Conservation (phyloP, 1,284 basidiomycete genomes). For the Pyrrhoderma lamaoense region DNA sequence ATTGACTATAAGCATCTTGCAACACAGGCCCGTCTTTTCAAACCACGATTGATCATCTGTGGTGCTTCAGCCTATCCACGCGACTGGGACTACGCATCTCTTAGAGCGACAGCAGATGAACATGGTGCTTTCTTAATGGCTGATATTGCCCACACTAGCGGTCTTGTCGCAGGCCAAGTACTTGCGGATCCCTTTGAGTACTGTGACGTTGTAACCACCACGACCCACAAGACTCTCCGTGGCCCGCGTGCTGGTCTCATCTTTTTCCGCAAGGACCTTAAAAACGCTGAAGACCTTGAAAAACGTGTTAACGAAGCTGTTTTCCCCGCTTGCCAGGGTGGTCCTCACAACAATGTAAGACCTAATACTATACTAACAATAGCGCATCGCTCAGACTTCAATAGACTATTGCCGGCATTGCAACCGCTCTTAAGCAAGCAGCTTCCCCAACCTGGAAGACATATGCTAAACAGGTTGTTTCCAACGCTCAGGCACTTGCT, state of each 20-base stretch:
- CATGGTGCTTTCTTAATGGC: conserved; percentile 92
- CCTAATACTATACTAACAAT: neutral
- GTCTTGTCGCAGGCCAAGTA: conserved; percentile 91
- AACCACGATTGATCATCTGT: conserved; percentile 94
- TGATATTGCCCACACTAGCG: conserved; percentile 97
- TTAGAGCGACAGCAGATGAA: conserved; percentile 79
- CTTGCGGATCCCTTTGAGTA: conserved; percentile 92
- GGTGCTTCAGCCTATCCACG: conserved; percentile 98
- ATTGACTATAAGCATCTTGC: conserved; percentile 87
- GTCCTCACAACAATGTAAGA: conserved; percentile 94
- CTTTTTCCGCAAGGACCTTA: conserved; percentile 96
- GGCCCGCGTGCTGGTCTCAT: conserved; percentile 97
- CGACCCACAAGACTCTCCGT: conserved; percentile 99
- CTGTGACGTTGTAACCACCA: conserved; percentile 97
- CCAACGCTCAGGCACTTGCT: conserved; percentile 78
- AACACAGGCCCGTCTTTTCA: conserved; percentile 91
- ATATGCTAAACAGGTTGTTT: conserved; percentile 93
- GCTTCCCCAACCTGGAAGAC: conserved; percentile 85
- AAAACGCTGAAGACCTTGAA: conserved; percentile 78
- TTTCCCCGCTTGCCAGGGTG: conserved; percentile 99
- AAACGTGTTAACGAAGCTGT: conserved; percentile 97
- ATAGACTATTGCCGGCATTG: conserved; percentile 92
- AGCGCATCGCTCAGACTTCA: too few species aligned
- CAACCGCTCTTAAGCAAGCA: conserved; percentile 93
- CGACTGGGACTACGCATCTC: conserved; percentile 90